Evolutionary conservation across 2,329 filamentous ascomycete genomes (phyloP), one percentile per base, ranked within the genome.

Genomic region (Elsinoe fawcettii): DNA sequence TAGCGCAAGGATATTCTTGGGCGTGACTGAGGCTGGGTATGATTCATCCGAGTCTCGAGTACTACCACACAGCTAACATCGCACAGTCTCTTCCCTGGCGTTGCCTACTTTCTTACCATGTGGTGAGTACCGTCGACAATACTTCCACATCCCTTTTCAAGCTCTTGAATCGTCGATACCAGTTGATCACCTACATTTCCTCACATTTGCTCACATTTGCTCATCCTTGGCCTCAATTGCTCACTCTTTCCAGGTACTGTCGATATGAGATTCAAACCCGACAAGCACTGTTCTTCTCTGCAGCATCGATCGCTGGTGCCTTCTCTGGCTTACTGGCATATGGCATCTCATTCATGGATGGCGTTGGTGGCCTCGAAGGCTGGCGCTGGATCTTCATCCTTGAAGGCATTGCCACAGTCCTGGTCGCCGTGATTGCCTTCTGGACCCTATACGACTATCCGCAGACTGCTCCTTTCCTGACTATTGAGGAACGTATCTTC

Each of bases 401-500:
- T 8, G 61, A 67, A 60, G 62, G 62, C 22, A 57, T 63, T 23
- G 47, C 59, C n/a, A 64, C 63, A 2, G 71, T 77, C 47, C 60
- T 77, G 54, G 61, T 67, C 44, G 76, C 75, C 46, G 78, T 75
- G 64, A 16, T 44, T 7, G 61, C 62, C 18, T 64, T 61, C 55
- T 81, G 75, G 67, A 69, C 74, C 36, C 80, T 86, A 63, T 71
- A 80, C 57, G 82, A 86, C 66, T 85, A 82, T 60, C 82, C 83
- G 1, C 70, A 69, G 6, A 74, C 70, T 1, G 81, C 83, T 3
- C 70, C 66, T 0, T 87, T 59, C 58, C 58, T 61, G 8, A 41
- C 56, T 11, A 34, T 27, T 11, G 59, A 60, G 23, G 59, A 60
- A 36, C 51, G 57, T n/a, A 61, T 62, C 5, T 63, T 64, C 55